Evolutionary conservation across 2,329 filamentous ascomycete species (phyloP).

Genomic region (Pseudogymnoascus sp.): DNA sequence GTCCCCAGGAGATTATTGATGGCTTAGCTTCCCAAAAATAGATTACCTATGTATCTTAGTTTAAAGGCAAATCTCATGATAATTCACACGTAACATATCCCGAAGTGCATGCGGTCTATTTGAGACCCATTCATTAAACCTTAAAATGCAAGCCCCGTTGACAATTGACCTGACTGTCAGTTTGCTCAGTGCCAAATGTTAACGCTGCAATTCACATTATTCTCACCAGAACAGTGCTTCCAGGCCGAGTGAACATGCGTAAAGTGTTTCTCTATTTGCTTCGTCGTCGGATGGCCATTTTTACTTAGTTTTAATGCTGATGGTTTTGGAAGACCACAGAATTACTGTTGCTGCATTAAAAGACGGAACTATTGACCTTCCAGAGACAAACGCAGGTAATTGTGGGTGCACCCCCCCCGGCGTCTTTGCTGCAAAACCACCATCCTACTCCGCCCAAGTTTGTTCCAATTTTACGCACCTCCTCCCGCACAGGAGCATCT

Average conservation of each 20-base stretch:
- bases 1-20: slow-evolving; percentile 18
- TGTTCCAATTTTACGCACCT: neutral
- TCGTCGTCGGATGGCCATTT: neutral
- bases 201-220: neutral
- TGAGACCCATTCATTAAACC: neutral
- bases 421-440: neutral
- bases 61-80: neutral
- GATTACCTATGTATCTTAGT: neutral
- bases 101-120: neutral
- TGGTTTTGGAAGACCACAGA: neutral
- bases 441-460: neutral
- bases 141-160: neutral
- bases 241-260: neutral
- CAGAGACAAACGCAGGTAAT: neutral
- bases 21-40: slow-evolving; percentile 7
- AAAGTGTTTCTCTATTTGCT: neutral
- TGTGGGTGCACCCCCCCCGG: neutral
- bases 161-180: neutral
- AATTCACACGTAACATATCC: neutral
- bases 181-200: neutral
- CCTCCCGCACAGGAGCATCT: neutral
- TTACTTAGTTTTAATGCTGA: neutral
- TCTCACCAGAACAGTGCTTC: neutral
- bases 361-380: too few relatives aligned
- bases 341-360: neutral